Base-by-base conservation (phyloP, 768 basidiomycete genomes). In the Polyporus arcularius region DNA sequence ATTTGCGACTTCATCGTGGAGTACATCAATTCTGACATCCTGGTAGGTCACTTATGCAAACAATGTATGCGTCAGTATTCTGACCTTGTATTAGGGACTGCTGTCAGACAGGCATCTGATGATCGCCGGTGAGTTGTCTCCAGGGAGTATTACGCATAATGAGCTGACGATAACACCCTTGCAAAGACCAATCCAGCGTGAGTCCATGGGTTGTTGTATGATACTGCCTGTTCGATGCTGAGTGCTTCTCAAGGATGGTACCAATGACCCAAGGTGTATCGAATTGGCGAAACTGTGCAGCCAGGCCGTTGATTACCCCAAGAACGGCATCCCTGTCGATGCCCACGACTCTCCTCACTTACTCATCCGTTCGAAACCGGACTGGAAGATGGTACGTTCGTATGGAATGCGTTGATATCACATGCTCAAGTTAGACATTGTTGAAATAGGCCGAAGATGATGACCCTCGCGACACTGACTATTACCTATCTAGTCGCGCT, bases 1-100 rank as follows among this genome's bases (percentile, higher is more conserved):
- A 85, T 94, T 14, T 89, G 88, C 61, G 79, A 94, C 58, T 94
- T 94, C 65, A 76, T 94, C 26, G 85, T 92, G 14, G 86, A 94
- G 65, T 94, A 93, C 58, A 91, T 94, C 69, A 82, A 90, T 63
- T 91, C 90, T 0, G 90, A 94, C 67, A 82, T 92, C 45, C 73
- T 92, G 80, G 90, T 91, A 73, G 18, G 80, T 68, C 7, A 7
- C 7, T 35, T 49, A n/a, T 15, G 10, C 0, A 42, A 15, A 4
- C 15, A 38, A 31, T 48, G 41, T 31, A 52, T 8, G n/a, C 26
- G 1, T 15, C 39, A 14, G 30, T 42, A 11, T 28, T 38, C 41
- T 28, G 18, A 41, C 14, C 31, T 41, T 21, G 9, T 35, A n/a
- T 18, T 39, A 60, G 65, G 65, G 65, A 50, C 46, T 65, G 3